Evolutionary conservation across 176 grass and related monocot species (phyloP).

Genomic region (Aegilops longissima): DNA sequence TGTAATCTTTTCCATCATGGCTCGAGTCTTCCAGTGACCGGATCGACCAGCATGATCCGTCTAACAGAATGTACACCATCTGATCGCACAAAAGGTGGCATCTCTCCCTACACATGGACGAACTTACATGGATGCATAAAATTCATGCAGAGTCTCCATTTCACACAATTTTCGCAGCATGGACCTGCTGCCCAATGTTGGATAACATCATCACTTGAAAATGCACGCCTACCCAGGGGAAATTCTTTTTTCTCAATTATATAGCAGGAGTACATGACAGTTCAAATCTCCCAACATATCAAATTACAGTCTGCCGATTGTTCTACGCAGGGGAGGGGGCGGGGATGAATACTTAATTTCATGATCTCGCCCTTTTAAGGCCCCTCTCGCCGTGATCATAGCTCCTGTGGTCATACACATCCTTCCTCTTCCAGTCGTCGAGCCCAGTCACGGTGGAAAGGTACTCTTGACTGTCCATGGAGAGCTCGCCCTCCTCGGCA

Average conservation of each 20-base stretch:
- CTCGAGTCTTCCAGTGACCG: no score
- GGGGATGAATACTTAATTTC: neutral
- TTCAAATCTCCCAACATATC: neutral
- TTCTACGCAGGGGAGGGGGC: neutral
- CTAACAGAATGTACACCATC: neutral
- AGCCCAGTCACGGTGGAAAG: constrained; percentile 26
- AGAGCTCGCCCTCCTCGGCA: constrained; percentile 67
- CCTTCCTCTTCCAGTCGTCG: constrained; percentile 50
- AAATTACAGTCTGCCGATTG: neutral
- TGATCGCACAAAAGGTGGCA: neutral
- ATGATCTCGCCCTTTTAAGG: constrained; percentile 45
- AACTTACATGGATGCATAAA: neutral
- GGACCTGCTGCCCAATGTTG: neutral
- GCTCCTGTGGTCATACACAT: constrained; percentile 34
- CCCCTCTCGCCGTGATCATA: constrained; percentile 42
- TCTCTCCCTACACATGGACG: neutral
- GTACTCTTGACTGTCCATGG: constrained; percentile 52
- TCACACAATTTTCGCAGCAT: neutral
- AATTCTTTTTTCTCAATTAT: neutral
- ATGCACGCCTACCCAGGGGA: neutral
- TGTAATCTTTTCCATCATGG: no score
- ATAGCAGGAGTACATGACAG: neutral
- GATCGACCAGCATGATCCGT: no score
- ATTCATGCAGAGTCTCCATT: neutral
- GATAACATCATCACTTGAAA: neutral